Percentiles rank a stretch among this genome's conserved stretches.
These are phyloP conservation scores for Cercospora sp. DNA, from an alignment of 2,329 filamentous ascomycete species.

Conservation along the genomic window DNA sequence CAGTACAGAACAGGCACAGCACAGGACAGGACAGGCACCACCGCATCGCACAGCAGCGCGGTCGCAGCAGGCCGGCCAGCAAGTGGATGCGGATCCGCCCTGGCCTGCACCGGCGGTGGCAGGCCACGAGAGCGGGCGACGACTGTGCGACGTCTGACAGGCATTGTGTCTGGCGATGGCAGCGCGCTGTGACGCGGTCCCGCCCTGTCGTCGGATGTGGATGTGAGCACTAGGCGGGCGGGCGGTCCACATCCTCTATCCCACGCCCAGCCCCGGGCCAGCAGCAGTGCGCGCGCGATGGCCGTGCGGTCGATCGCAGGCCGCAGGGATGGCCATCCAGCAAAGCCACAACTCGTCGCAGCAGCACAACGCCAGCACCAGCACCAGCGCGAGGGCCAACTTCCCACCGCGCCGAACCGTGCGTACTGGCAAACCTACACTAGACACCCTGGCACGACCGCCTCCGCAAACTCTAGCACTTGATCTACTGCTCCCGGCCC, in stretches of 20 bases:
- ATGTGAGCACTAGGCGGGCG: background rate
- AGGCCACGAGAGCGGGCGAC: background rate
- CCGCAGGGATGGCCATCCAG: constrained; percentile 17
- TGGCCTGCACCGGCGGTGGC: background rate
- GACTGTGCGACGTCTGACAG: constrained; percentile 2
- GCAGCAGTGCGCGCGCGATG: constrained; percentile 4
- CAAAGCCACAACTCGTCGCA: constrained; percentile 9
- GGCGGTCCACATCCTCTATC: background rate
- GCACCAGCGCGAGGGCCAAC: constrained; percentile 6
- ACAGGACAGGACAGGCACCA: background rate
- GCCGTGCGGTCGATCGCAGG: constrained; percentile 3
- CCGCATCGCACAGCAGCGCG: background rate
- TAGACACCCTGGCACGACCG: constrained; percentile 14
- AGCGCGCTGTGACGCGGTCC: background rate
- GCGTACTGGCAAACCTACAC: constrained; percentile 18
- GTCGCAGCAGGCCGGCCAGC: background rate
- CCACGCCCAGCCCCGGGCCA: constrained; percentile 13
- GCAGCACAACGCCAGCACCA: background rate
- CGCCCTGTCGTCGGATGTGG: background rate
- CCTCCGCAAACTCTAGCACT: constrained; percentile 19
- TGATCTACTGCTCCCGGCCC: constrained; percentile 5
- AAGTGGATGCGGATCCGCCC: background rate
- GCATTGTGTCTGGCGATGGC: background rate
- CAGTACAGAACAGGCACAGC: background rate
- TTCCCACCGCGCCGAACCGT: constrained; percentile 15